Conservation (phyloP, 371 early-diverging fungal species). For the Mucor piriformis region DNA sequence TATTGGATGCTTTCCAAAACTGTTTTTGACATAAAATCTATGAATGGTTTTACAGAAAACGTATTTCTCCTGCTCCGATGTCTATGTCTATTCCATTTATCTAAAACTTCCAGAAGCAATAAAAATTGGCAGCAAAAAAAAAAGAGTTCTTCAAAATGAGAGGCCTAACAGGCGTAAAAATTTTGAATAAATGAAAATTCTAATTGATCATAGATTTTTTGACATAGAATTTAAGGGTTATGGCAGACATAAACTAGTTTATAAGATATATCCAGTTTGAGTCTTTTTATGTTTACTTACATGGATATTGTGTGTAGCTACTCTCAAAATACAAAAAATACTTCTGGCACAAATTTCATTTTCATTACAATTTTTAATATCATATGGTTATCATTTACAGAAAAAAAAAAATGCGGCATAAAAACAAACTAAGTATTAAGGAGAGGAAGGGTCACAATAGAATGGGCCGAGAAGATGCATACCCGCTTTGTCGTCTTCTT, state of each 20-base stretch:
- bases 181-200: no score
- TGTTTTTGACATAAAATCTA: neutral
- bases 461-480: constrained; percentile 17
- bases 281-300: neutral
- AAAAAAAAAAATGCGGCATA: constrained; percentile 5
- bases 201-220: no score
- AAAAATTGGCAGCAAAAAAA: no score
- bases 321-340: neutral
- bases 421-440: constrained; percentile 12
- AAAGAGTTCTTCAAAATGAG: no score
- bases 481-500: constrained; percentile 17
- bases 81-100: no score
- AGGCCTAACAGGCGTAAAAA: no score
- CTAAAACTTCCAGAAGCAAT: no score
- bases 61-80: no score
- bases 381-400: constrained; percentile 3
- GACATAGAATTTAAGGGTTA: no score
- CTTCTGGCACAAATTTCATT: constrained; percentile 2
- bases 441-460: constrained; percentile 12
- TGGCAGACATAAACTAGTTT: neutral
- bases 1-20: neutral
- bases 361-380: constrained; percentile 2
- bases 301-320: neutral
- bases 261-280: constrained; percentile 1
- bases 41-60: neutral